Conservation (phyloP, 495 filamentous ascomycete species). For the Neurospora tetrasperma region DNA sequence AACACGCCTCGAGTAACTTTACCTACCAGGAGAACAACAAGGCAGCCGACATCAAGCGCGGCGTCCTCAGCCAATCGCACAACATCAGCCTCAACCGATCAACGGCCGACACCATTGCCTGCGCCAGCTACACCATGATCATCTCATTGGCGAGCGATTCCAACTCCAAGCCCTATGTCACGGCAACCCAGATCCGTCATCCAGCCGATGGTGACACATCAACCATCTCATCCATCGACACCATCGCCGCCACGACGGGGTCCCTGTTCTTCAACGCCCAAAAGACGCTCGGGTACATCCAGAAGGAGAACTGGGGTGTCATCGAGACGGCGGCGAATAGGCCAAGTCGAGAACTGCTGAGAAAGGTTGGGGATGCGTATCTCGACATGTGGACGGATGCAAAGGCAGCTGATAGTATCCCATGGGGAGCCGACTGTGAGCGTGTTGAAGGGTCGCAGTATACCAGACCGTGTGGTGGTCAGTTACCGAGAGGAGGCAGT, state of each 20-base stretch:
- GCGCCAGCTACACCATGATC: slow-evolving; percentile 35
- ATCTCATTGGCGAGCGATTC: slow-evolving; percentile 18
- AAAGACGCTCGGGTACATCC: slow-evolving; percentile 32
- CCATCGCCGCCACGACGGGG: slow-evolving; percentile 37
- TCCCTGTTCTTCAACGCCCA: slow-evolving; percentile 37
- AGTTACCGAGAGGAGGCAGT: slow-evolving; percentile 31
- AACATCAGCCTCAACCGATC: slow-evolving; percentile 29
- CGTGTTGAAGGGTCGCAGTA: slow-evolving; percentile 32
- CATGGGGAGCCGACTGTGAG: slow-evolving; percentile 39
- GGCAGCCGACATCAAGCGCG: slow-evolving; percentile 19
- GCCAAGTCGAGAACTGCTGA: slow-evolving; percentile 28
- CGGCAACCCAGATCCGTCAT: slow-evolving; percentile 36
- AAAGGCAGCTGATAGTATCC: slow-evolving; percentile 32
- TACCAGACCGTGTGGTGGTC: slow-evolving; percentile 31
- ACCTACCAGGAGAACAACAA: slow-evolving; percentile 37
- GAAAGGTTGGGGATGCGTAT: slow-evolving; percentile 35
- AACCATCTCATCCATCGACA: slow-evolving; percentile 31
- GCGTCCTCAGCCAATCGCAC: slow-evolving; percentile 25
- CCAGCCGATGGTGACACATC: slow-evolving; percentile 16
- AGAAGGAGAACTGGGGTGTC: slow-evolving; percentile 32
- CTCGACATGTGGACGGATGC: slow-evolving; percentile 42
- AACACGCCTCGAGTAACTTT: slow-evolving; percentile 24
- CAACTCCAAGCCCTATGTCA: slow-evolving; percentile 30
- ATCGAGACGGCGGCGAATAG: slow-evolving; percentile 15
- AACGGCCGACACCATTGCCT: slow-evolving; percentile 31